phyloP scores from a whole-genome alignment of 2,329 filamentous ascomycete genomes.

The Cryphonectria parasitica region DNA sequence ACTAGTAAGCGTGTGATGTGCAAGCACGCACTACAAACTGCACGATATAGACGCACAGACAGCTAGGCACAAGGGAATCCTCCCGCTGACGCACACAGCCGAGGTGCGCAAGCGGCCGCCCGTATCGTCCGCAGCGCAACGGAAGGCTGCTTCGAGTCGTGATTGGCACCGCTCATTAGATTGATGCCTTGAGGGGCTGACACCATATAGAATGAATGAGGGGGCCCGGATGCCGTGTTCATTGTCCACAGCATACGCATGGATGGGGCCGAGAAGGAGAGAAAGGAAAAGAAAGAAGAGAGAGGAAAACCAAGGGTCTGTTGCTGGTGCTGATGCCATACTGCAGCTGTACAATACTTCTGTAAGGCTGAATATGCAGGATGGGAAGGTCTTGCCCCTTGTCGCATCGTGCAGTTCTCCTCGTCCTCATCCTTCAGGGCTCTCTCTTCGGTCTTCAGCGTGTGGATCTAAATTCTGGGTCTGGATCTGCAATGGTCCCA shows the following conservation, averaged over 20 bases:
- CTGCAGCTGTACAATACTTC: background rate
- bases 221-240: background rate
- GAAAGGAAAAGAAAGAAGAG: background rate
- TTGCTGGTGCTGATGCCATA: background rate
- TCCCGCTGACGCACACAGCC: conserved; percentile 26
- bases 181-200: conserved; percentile 1
- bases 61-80: conserved; percentile 19
- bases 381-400: background rate
- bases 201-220: background rate
- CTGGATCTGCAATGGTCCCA: background rate
- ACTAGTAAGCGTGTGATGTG: background rate
- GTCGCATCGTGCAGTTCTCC: background rate
- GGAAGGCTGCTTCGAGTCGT: background rate
- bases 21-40: background rate
- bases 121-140: background rate
- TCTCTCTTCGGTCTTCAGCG: background rate
- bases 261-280: too few relatives aligned
- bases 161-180: background rate
- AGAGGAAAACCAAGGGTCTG: background rate
- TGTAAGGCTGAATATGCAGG: background rate
- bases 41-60: background rate
- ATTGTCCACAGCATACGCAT: background rate
- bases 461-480: background rate
- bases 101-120: conserved; percentile 2
- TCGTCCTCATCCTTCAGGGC: background rate